Percentiles rank a stretch among this genome's conserved stretches.
Conservation (phyloP, 257 asterid species). For the Fraxinus cuspidata region DNA sequence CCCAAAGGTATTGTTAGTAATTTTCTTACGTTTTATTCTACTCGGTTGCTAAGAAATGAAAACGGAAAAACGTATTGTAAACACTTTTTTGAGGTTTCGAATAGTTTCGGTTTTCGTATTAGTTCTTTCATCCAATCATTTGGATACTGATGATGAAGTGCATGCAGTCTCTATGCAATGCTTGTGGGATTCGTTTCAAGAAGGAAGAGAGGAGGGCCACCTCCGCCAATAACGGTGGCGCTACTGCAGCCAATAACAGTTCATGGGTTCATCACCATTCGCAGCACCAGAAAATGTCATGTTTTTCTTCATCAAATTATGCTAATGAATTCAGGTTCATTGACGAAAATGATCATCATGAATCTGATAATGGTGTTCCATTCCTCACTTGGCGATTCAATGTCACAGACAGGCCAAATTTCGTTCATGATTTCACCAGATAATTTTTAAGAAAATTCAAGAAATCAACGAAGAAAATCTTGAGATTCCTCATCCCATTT, state of each 20-base stretch:
- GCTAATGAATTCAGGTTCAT: constrained; percentile 61
- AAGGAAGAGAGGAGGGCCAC: constrained; percentile 95
- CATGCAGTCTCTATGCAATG: constrained; percentile 91
- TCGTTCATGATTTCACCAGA: constrained; percentile 76
- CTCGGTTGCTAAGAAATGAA: not conserved
- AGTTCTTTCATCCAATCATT: too few species aligned
- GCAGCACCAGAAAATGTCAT: constrained; percentile 45
- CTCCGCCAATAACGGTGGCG: constrained; percentile 45
- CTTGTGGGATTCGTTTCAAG: constrained; percentile 95
- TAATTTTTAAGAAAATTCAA: constrained; percentile 1
- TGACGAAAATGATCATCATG: constrained; percentile 55
- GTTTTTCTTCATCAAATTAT: constrained; percentile 34
- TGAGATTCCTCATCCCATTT: not conserved
- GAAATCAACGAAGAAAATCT: not conserved
- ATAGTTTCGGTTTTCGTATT: too few species aligned
- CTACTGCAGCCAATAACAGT: constrained; percentile 39
- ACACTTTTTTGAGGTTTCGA: too few species aligned
- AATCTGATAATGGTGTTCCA: constrained; percentile 52
- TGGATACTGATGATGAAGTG: not conserved
- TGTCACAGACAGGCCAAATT: constrained; percentile 65
- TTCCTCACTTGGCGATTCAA: constrained; percentile 80
- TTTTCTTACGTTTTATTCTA: too few species aligned
- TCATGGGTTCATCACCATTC: constrained; percentile 49
- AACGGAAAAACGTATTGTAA: too few species aligned
- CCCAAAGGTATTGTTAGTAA: constrained; percentile 54